Percentiles rank a stretch among this genome's conserved stretches.
Evolutionary conservation across 345 rosid species (phyloP).

Genomic region (Gossypium australe): DNA sequence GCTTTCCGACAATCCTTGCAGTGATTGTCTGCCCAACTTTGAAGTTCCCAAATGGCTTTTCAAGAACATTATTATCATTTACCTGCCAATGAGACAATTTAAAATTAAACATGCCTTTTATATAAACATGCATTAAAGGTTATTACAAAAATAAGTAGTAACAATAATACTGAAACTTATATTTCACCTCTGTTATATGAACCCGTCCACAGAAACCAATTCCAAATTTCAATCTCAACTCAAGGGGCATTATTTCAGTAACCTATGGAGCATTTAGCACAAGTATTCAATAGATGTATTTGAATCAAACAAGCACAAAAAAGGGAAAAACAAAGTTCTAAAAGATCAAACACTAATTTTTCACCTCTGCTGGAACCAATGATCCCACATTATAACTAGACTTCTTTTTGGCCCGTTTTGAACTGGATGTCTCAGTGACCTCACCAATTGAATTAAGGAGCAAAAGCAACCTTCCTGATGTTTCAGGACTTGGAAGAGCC

Average conservation of each 20-base stretch:
- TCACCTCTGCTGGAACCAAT: conserved; percentile 84
- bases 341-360: neutral
- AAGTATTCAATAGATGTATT: neutral
- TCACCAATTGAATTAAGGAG: conserved; percentile 65
- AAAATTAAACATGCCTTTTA: conserved; percentile 9
- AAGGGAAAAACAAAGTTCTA: neutral
- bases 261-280: conserved; percentile 43
- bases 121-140: neutral
- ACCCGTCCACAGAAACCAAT: conserved; percentile 71
- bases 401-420: conserved; percentile 81
- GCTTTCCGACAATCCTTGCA: conserved; percentile 66
- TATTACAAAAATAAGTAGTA: conserved; percentile 5
- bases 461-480: conserved; percentile 76
- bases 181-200: conserved; percentile 84
- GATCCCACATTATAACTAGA: conserved; percentile 66
- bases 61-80: conserved; percentile 37
- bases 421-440: conserved; percentile 52
- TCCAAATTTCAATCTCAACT: conserved; percentile 80
- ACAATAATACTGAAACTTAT: conserved; percentile 16
- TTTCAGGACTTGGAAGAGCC: conserved; percentile 58
- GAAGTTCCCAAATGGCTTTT: conserved; percentile 59
- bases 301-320: neutral
- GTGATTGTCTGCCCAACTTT: conserved; percentile 82
- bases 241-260: conserved; percentile 82
- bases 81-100: conserved; percentile 42